These are phyloP conservation scores for Alternaria hordeiaustralica DNA, from an alignment of 2,329 filamentous ascomycete genomes.

Conservation along the genomic window DNA sequence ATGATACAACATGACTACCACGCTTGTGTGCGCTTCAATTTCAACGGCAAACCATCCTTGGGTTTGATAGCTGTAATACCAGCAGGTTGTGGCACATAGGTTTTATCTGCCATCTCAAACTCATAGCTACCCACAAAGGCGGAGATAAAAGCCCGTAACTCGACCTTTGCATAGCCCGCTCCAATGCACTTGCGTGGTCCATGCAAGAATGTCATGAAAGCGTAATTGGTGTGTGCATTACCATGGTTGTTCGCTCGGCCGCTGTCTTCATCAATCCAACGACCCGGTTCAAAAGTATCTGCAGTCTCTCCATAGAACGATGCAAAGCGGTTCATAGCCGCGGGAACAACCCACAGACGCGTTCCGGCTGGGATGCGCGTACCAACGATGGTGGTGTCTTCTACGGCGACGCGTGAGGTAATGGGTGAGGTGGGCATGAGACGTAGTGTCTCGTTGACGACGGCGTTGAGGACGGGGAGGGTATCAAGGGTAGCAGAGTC, in stretches of 20 bases:
- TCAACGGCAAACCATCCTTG: background rate
- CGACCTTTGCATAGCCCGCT: background rate
- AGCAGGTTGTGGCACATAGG: background rate
- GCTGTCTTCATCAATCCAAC: background rate
- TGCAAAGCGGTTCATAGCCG: background rate
- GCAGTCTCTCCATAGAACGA: background rate
- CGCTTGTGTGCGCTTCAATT: background rate
- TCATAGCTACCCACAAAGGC: background rate
- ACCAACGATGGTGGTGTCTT: background rate
- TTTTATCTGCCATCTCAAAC: background rate
- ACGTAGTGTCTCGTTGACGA: background rate
- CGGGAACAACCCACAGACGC: background rate
- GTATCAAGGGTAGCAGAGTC: background rate
- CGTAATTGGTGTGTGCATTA: background rate
- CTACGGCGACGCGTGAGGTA: background rate
- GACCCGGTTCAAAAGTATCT: background rate
- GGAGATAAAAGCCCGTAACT: background rate
- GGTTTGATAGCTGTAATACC: background rate
- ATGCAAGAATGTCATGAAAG: slow-evolving; percentile 2
- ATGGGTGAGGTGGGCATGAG: background rate
- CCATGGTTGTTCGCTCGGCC: background rate
- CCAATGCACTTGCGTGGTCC: background rate
- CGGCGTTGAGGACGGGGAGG: background rate
- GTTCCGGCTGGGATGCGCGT: background rate
- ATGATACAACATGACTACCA: background rate